phyloP scores from a whole-genome alignment of 257 asterid genomes.

The Asclepias syriaca region DNA sequence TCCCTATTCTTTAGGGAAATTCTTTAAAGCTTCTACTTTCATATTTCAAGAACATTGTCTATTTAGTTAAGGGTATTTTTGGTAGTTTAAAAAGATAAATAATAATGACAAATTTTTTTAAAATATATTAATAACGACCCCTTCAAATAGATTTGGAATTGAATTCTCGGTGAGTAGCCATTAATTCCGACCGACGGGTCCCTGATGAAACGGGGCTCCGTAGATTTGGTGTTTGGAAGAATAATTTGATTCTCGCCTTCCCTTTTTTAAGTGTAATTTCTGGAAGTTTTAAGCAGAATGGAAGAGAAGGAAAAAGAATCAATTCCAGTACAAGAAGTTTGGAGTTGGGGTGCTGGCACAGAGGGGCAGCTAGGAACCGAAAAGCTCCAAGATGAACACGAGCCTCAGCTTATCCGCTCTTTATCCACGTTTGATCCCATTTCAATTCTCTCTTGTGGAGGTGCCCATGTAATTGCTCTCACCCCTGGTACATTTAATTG shows the following conservation, averaged over 20 bases:
- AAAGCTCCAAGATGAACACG: constrained; percentile 53
- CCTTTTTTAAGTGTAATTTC: neutral
- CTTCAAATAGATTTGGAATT: neutral
- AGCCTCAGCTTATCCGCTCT: constrained; percentile 55
- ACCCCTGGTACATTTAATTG: constrained; percentile 36
- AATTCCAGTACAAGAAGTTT: constrained; percentile 41
- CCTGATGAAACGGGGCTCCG: neutral
- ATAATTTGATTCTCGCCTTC: neutral
- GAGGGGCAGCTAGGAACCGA: constrained; percentile 83
- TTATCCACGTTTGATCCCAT: constrained; percentile 46
- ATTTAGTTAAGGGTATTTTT: no score
- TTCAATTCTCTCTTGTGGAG: constrained; percentile 81
- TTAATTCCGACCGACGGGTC: neutral
- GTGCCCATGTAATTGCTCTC: constrained; percentile 84
- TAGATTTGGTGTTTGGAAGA: neutral
- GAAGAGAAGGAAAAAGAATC: constrained; percentile 17
- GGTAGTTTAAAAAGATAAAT: no score
- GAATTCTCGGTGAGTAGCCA: neutral
- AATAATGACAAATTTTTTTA: no score
- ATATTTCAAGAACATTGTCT: no score
- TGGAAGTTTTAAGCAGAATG: neutral
- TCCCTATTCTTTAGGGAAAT: neutral
- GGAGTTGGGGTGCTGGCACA: constrained; percentile 98
- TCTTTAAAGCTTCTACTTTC: neutral
- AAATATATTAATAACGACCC: no score